Evolutionary conservation across 257 asterid species (phyloP).

Genomic region (Oldenlandia corymbosa): DNA sequence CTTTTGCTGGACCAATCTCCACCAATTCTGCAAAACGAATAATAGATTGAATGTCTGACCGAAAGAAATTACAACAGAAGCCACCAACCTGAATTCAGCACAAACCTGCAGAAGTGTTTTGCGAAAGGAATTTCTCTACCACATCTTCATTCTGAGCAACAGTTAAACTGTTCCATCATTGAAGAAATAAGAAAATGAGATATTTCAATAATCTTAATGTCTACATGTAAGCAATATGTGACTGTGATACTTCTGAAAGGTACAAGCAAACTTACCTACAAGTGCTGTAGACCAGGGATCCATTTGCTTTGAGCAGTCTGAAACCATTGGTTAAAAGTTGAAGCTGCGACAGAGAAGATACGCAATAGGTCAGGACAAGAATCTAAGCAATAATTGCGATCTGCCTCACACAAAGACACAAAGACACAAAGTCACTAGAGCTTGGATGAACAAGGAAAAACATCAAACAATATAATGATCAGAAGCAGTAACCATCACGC

Average conservation of each 20-base stretch:
- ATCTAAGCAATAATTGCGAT: background rate
- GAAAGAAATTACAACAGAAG: background rate
- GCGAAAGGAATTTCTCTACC: conserved; percentile 70
- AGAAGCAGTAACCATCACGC: background rate
- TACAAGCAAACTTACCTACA: conserved; percentile 53
- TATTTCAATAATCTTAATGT: conserved; percentile 4
- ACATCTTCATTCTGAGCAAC: conserved; percentile 87
- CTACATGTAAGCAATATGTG: background rate
- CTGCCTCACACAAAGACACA: background rate
- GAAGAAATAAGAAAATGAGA: conserved; percentile 6
- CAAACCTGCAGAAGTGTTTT: conserved; percentile 62
- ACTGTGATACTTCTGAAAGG: background rate
- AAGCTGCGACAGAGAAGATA: no score
- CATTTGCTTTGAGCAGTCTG: conserved; percentile 72
- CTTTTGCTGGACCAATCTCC: conserved; percentile 56
- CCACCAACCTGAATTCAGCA: no score
- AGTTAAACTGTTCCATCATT: conserved; percentile 53
- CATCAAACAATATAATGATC: background rate
- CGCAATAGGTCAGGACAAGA: no score
- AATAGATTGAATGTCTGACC: conserved; percentile 5
- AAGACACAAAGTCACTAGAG: background rate
- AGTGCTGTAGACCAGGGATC: conserved; percentile 91
- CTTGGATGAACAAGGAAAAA: background rate
- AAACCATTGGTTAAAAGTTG: conserved; percentile 79
- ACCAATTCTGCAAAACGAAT: conserved; percentile 50